Evolutionary conservation across 805 yeast species (phyloP).

Genomic region (Ogataea zsoltii): DNA sequence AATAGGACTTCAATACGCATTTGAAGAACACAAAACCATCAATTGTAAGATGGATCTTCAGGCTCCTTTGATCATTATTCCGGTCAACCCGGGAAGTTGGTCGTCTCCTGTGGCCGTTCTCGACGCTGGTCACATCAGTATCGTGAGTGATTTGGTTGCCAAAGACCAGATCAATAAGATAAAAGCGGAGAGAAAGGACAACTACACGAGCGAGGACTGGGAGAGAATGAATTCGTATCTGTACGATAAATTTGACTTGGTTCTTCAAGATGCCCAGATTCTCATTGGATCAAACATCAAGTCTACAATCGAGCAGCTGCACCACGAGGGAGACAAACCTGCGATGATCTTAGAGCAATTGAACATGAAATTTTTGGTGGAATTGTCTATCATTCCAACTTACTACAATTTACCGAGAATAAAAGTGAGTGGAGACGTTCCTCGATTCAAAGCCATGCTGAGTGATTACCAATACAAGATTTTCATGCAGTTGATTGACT

Average conservation of each 20-base stretch:
- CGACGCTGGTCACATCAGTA: constrained; percentile 94
- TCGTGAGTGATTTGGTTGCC: constrained; percentile 77
- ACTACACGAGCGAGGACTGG: constrained; percentile 71
- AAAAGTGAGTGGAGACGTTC: constrained; percentile 75
- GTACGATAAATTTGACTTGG: constrained; percentile 85
- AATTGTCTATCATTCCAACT: constrained; percentile 81
- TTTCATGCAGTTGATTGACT: constrained; percentile 74
- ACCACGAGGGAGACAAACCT: constrained; percentile 44
- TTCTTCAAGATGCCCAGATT: constrained; percentile 82
- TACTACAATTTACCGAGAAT: constrained; percentile 73
- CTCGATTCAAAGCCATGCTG: constrained; percentile 66
- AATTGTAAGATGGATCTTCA: constrained; percentile 85
- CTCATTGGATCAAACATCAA: constrained; percentile 81
- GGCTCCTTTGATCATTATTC: constrained; percentile 88
- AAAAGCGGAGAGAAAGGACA: constrained; percentile 55
- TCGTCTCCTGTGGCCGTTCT: constrained; percentile 85
- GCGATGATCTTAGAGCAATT: constrained; percentile 74
- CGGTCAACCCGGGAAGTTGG: constrained; percentile 76
- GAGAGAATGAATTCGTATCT: constrained; percentile 69
- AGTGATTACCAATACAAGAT: constrained; percentile 91
- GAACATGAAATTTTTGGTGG: constrained; percentile 71
- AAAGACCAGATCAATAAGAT: constrained; percentile 66
- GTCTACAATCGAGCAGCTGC: constrained; percentile 73
- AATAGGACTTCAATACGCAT: constrained; percentile 87
- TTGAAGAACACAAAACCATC: constrained; percentile 91